Evolutionary conservation across 768 basidiomycete species (phyloP).

Genomic region (Leccinum ochraceum): DNA sequence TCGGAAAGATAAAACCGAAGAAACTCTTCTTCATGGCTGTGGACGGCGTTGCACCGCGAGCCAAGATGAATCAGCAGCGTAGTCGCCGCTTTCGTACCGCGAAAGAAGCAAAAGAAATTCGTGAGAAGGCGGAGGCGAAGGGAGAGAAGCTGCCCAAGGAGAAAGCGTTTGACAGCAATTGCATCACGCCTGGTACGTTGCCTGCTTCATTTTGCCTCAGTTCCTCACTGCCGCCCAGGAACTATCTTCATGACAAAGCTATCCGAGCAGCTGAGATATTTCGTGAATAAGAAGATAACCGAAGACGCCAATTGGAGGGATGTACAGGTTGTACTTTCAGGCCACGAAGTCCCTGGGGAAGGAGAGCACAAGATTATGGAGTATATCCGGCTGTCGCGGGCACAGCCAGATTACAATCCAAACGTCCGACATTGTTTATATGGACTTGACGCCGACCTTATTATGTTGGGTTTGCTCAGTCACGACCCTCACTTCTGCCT

Average conservation of each 20-base stretch:
- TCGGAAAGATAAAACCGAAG: constrained; percentile 96
- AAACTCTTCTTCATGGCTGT: constrained; percentile 99
- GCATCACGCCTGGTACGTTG: constrained; percentile 90
- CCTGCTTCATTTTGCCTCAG: neutral
- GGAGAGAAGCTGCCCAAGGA: constrained; percentile 91
- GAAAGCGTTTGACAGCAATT: constrained; percentile 98
- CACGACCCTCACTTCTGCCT: constrained; percentile 99
- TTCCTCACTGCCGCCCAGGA: constrained; percentile 43
- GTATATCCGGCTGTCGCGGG: constrained; percentile 92
- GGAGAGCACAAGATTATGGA: constrained; percentile 99
- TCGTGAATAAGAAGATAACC: constrained; percentile 96
- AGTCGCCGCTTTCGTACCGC: constrained; percentile 92
- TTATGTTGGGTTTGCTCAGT: constrained; percentile 96
- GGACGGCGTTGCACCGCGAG: constrained; percentile 94
- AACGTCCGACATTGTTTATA: constrained; percentile 98
- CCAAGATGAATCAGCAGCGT: constrained; percentile 99
- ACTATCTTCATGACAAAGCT: constrained; percentile 94
- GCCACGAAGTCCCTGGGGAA: constrained; percentile 98
- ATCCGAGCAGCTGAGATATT: constrained; percentile 92
- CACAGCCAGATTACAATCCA: constrained; percentile 94
- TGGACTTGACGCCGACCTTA: constrained; percentile 96
- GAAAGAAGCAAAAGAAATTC: constrained; percentile 84
- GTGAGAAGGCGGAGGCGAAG: constrained; percentile 83
- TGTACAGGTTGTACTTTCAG: constrained; percentile 90
- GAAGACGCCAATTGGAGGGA: constrained; percentile 96